Percentiles rank a stretch among this genome's conserved stretches.
phyloP scores from a whole-genome alignment of 2,329 filamentous ascomycete species.

The Colletotrichum nymphaeae region DNA sequence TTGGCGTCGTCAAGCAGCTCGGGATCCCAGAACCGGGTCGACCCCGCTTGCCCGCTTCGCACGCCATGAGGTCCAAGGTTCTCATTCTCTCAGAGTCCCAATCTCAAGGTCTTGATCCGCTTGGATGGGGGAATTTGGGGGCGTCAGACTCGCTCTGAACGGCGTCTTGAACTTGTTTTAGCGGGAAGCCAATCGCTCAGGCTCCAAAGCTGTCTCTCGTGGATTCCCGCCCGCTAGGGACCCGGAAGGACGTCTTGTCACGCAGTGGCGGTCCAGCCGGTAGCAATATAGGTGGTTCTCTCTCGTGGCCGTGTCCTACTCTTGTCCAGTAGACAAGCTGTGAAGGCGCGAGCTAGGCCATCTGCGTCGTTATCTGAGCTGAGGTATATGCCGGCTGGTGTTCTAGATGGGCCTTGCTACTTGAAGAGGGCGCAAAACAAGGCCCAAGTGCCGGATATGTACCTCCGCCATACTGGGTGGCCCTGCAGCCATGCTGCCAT shows the following conservation, averaged over 20 bases:
- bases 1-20: background rate
- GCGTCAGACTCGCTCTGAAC: slow-evolving; percentile 14
- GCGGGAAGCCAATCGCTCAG: slow-evolving; percentile 5
- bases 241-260: background rate
- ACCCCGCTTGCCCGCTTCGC: slow-evolving; percentile 10
- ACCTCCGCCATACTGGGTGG: background rate
- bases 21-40: slow-evolving; percentile 12
- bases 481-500: background rate
- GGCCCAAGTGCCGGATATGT: background rate
- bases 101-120: background rate
- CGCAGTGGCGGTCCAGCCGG: background rate
- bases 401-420: background rate
- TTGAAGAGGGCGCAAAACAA: background rate
- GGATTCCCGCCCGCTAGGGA: background rate
- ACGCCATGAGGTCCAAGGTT: background rate
- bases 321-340: background rate
- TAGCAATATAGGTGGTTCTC: background rate
- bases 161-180: slow-evolving; percentile 23
- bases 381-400: background rate
- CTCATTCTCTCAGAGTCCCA: background rate
- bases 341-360: background rate
- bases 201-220: slow-evolving; percentile 4
- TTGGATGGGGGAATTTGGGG: slow-evolving; percentile 22
- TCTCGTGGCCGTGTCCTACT: background rate
- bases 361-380: background rate